Evolutionary conservation across 1,284 basidiomycete species (phyloP), one percentile per base, ranked within the genome.

Genomic region (Pseudozyma sp.): DNA sequence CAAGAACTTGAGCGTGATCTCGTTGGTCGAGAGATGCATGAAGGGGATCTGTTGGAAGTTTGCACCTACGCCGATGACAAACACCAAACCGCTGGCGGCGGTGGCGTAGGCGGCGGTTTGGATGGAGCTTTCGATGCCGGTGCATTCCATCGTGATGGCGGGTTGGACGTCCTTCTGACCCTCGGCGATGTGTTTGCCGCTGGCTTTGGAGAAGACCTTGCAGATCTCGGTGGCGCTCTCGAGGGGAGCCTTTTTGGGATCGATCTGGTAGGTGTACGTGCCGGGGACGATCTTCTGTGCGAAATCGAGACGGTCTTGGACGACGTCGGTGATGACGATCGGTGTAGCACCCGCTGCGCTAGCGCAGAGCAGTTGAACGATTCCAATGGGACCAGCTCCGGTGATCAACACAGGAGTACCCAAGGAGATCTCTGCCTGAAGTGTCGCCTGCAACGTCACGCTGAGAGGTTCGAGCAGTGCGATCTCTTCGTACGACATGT

Each of bases 41-140:
- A 88, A 87, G 8, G 87, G 87, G 75, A 85, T 75, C 5, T 54
- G 60, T 29, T 78, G 69, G 50, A 64, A 75, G 72, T 75, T 66
- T 4, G 67, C 86, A 11, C 88, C 88, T 7, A 88, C 88, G 31
- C 88, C 88, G 47, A 88, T 88, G 46, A 88, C 85, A 60, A 88
- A 87, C 7, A 87, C 67, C 59, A 87, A 85, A 8, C 87, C 87
- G 24, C 85, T 85, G 40, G 87, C 86, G 14, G 75, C 77, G 54
- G 87, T 85, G 10, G 85, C 85, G 85, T 87, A 77, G 3, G 56
- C 17, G 2, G 78, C 93, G n/a, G 92, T 92, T 81, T 92, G 90
- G 74, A 97, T 92, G 13, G 91, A 93, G 39, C 89, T 89, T 85
- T 96, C 93, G 30, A 94, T 92, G 16, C 94, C 94, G 52, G 93